Evolutionary conservation across 2,329 filamentous ascomycete species (phyloP), one percentile per base, ranked within the genome.

Genomic region (Thermothelomyces thermophilus): DNA sequence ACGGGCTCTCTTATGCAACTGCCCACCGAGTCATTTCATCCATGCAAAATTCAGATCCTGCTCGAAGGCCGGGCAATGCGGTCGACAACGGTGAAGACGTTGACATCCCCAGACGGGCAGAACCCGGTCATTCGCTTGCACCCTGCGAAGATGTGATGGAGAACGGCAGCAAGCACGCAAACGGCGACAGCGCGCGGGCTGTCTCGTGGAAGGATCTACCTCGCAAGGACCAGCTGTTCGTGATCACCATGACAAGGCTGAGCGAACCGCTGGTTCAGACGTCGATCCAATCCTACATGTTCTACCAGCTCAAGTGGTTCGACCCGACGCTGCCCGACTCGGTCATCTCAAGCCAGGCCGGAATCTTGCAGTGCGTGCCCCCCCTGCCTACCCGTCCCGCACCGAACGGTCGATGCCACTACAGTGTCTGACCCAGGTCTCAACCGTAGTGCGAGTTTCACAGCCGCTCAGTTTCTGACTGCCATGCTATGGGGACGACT

Each of bases 301-400:
- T 88, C 68, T 94, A 91, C 66, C 87, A 93, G 65, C 77, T 95
- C n/a, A 82, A 81, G 58, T 91, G 84, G 51, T 91, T 95, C 59
- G 70, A 78, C 51, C 69, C 73, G 0, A 66, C 60, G 9, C 68
- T 79, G 13, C 67, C 78, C 0, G 71, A 76, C 57, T 75, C 86
- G 20, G 81, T 77, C 2, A 90, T 95, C 57, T 80, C 89, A 0
- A 75, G 77, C 17, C 88, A 93, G 64, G 86, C 86, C 1, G 89
- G 89, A 34, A 70, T 94, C 2, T 72, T 95, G 20, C 82, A 87
- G 56, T 59, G 42, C 10, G 50, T 41, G 7, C 41, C 19, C 19
- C 41, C n/a, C 19, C 20, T 8, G 11, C 7, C 1, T 7, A 20
- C 20, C 14, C 28, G 28, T n/a, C n/a, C 19, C 4, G n/a, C n/a